Evolutionary conservation across 2,329 filamentous ascomycete genomes (phyloP).

Genomic region (Furcasterigmium furcatum): DNA sequence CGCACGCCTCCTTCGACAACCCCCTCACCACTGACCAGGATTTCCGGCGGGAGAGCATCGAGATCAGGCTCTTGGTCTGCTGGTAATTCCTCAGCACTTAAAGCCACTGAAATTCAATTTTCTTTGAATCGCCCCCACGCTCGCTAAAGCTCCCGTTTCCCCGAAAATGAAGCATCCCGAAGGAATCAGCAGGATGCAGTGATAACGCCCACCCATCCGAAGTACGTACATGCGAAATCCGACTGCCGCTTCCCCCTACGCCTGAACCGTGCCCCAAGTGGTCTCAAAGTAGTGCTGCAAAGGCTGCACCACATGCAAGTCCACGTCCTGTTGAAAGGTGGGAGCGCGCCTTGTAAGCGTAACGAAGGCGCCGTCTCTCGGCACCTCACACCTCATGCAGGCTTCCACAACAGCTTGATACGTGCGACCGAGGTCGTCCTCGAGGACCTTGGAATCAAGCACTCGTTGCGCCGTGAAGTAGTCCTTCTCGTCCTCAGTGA

Average conservation of each 20-base stretch:
- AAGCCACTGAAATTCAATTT: background rate
- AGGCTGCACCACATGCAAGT: background rate
- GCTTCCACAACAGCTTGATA: slow-evolving; percentile 5
- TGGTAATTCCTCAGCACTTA: background rate
- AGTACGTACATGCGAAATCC: too few species aligned
- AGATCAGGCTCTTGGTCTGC: slow-evolving; percentile 3
- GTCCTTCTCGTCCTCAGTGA: background rate
- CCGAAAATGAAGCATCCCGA: too few species aligned
- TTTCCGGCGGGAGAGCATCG: slow-evolving; percentile 4
- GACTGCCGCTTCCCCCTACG: too few species aligned
- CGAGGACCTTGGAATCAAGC: background rate
- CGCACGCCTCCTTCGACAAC: slow-evolving; percentile 5
- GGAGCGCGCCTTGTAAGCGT: slow-evolving; percentile 1
- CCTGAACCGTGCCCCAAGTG: background rate
- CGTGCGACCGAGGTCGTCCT: background rate
- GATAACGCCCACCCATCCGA: too few species aligned
- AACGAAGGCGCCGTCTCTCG: background rate
- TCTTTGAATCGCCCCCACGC: background rate
- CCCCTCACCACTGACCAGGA: background rate
- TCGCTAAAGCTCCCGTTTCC: too few species aligned
- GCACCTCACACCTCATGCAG: slow-evolving; percentile 1
- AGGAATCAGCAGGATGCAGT: too few species aligned
- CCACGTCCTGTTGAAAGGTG: slow-evolving; percentile 4
- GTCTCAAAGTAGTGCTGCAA: slow-evolving; percentile 2
- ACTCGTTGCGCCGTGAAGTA: background rate